Conservation (phyloP, 1,284 basidiomycete genomes). For the Boletus smithii region DNA sequence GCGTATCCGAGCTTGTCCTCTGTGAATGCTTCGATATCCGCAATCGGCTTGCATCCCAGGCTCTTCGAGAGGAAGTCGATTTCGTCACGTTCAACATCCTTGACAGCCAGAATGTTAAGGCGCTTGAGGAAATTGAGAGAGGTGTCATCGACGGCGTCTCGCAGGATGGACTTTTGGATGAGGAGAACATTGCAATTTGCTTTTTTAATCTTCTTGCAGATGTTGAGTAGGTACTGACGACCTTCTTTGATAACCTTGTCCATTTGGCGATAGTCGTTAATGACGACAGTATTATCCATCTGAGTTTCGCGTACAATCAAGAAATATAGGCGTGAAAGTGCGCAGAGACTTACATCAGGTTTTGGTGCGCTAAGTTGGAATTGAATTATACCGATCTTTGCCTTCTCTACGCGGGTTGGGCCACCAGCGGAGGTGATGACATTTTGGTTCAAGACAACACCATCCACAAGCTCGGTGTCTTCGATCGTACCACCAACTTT, state of each 20-base stretch:
- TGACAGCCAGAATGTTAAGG: constrained; percentile 95
- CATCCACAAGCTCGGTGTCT: constrained; percentile 96
- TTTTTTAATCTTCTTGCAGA: constrained; percentile 99
- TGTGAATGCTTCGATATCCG: constrained; percentile 98
- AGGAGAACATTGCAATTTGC: constrained; percentile 98
- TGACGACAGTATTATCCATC: constrained; percentile 99
- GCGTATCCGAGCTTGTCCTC: constrained; percentile 98
- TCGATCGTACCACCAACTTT: constrained; percentile 99
- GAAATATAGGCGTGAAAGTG: neutral
- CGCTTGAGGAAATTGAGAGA: constrained; percentile 99
- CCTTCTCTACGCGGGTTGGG: constrained; percentile 95
- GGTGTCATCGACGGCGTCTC: constrained; percentile 97
- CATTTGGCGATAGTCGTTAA: constrained; percentile 99
- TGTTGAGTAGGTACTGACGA: constrained; percentile 94
- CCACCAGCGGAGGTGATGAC: constrained; percentile 90
- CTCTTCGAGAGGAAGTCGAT: constrained; percentile 97
- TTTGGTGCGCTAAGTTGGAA: constrained; percentile 98
- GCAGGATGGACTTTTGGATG: constrained; percentile 98
- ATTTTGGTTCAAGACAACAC: constrained; percentile 94
- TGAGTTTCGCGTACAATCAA: constrained; percentile 32
- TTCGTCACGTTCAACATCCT: constrained; percentile 98
- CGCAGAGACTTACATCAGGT: constrained; percentile 75
- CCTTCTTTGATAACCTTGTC: constrained; percentile 99
- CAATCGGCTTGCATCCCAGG: constrained; percentile 92
- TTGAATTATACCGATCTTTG: constrained; percentile 97